A percentile compares a stretch with the other conserved stretches of the same genome.
phyloP scores from a whole-genome alignment of 2,329 filamentous ascomycete genomes.

The Pyrenochaeta sp. region DNA sequence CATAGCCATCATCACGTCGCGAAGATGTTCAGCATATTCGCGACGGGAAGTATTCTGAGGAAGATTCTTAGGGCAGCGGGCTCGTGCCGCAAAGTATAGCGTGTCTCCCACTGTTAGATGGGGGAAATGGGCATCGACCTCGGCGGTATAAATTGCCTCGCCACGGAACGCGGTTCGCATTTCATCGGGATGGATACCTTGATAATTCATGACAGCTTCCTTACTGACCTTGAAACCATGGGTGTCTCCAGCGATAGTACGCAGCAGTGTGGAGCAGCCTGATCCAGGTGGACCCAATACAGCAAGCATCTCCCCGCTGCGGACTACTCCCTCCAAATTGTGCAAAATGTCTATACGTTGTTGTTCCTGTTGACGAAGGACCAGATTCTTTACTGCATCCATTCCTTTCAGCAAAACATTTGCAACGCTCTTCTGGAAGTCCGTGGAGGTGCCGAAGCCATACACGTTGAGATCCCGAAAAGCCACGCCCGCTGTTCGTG shows the following conservation, averaged over 20 bases:
- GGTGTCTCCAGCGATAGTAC: conserved; percentile 83
- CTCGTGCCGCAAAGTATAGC: neutral
- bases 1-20: conserved; percentile 75
- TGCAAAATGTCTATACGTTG: conserved; percentile 71
- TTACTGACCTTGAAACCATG: conserved; percentile 79
- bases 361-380: conserved; percentile 42
- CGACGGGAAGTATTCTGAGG: conserved; percentile 57
- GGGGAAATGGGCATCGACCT: neutral
- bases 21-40: conserved; percentile 65
- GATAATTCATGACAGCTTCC: conserved; percentile 78
- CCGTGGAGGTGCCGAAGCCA: conserved; percentile 57
- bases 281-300: conserved; percentile 73
- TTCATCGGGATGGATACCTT: neutral
- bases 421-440: conserved; percentile 60
- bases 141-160: neutral
- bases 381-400: conserved; percentile 46
- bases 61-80: neutral
- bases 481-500: conserved; percentile 56
- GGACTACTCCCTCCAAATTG: conserved; percentile 72
- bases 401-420: conserved; percentile 55
- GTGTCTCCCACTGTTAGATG: neutral
- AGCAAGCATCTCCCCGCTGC: conserved; percentile 77
- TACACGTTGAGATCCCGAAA: conserved; percentile 58
- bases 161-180: neutral
- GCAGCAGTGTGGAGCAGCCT: conserved; percentile 84